Evolutionary conservation across 1,284 basidiomycete genomes (phyloP).

Genomic region (Ceratobasidium sp.): DNA sequence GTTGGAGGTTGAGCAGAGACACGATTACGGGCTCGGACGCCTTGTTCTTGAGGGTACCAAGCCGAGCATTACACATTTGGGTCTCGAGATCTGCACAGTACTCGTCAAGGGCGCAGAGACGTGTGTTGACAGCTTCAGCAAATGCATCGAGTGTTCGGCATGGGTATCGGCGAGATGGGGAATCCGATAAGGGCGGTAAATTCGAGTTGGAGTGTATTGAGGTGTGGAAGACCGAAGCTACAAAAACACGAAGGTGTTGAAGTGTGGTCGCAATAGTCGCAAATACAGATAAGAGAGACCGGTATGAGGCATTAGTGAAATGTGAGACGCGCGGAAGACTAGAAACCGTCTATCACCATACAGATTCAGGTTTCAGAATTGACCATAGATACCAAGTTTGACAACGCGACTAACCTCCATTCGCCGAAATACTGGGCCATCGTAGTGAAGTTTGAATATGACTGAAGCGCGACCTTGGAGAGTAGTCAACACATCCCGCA

Average conservation of each 20-base stretch:
- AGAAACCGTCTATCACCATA: slow-evolving; percentile 62
- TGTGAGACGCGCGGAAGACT: slow-evolving; percentile 73
- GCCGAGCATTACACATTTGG: slow-evolving; percentile 69
- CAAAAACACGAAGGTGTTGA: slow-evolving; percentile 74
- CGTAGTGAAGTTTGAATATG: slow-evolving; percentile 61
- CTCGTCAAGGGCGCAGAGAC: slow-evolving; percentile 70
- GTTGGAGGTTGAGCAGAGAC: slow-evolving; percentile 77
- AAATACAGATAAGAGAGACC: slow-evolving; percentile 73
- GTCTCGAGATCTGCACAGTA: slow-evolving; percentile 83
- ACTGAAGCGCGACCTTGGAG: slow-evolving; percentile 71
- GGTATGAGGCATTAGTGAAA: slow-evolving; percentile 72
- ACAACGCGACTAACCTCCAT: slow-evolving; percentile 16
- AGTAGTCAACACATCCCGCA: slow-evolving; percentile 79
- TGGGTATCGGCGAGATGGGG: slow-evolving; percentile 47
- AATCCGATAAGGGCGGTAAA: slow-evolving; percentile 36
- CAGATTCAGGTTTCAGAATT: not conserved
- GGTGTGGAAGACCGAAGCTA: slow-evolving; percentile 61
- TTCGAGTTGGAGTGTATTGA: slow-evolving; percentile 50
- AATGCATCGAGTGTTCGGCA: slow-evolving; percentile 85
- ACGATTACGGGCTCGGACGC: slow-evolving; percentile 62
- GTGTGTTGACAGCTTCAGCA: slow-evolving; percentile 76
- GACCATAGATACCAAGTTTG: not conserved
- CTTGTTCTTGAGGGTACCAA: slow-evolving; percentile 62
- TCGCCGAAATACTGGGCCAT: slow-evolving; percentile 17
- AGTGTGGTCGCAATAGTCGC: slow-evolving; percentile 70